These are phyloP conservation scores for Pyricularia sp. DNA, from an alignment of 2,329 filamentous ascomycete species.

Conservation along the genomic window DNA sequence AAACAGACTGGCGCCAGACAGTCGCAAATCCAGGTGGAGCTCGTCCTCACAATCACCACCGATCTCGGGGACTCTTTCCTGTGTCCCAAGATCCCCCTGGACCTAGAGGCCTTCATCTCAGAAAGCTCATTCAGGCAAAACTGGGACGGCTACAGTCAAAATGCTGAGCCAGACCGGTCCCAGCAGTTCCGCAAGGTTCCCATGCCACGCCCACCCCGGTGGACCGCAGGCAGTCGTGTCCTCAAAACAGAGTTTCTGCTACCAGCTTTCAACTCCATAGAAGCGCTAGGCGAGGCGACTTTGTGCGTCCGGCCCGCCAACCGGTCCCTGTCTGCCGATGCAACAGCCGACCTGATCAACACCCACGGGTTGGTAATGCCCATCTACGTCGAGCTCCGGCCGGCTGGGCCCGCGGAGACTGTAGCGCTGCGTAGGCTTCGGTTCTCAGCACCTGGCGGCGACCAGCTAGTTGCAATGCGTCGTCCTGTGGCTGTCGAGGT, in stretches of 20 bases:
- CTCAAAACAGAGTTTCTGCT: slow-evolving; percentile 24
- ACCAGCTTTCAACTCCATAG: slow-evolving; percentile 6
- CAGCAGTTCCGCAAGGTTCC: background rate
- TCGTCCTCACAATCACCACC: slow-evolving; percentile 46
- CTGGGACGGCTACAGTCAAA: slow-evolving; percentile 2
- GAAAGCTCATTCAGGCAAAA: background rate
- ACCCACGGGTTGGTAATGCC: slow-evolving; percentile 31
- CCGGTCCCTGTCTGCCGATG: slow-evolving; percentile 1
- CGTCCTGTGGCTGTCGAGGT: slow-evolving; percentile 26
- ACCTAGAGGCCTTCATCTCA: slow-evolving; percentile 23
- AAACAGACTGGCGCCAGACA: slow-evolving; percentile 10
- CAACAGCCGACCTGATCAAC: slow-evolving; percentile 13
- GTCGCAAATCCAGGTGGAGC: slow-evolving; percentile 22
- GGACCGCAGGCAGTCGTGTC: slow-evolving; percentile 24
- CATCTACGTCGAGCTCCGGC: slow-evolving; percentile 26
- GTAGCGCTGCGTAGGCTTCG: slow-evolving; percentile 23
- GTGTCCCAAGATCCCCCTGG: slow-evolving; percentile 31
- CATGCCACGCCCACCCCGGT: slow-evolving; percentile 10
- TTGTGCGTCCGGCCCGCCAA: slow-evolving; percentile 18
- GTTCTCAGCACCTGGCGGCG: slow-evolving; percentile 6
- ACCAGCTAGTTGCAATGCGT: background rate
- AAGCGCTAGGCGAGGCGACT: slow-evolving; percentile 8
- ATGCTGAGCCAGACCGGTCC: slow-evolving; percentile 18
- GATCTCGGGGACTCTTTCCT: slow-evolving; percentile 49
- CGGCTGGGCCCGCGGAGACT: slow-evolving; percentile 3